Percentiles rank a stretch among this genome's conserved stretches.
These are phyloP conservation scores for Arthrobotrys iridis DNA, from an alignment of 2,329 filamentous ascomycete genomes.

Conservation along the genomic window DNA sequence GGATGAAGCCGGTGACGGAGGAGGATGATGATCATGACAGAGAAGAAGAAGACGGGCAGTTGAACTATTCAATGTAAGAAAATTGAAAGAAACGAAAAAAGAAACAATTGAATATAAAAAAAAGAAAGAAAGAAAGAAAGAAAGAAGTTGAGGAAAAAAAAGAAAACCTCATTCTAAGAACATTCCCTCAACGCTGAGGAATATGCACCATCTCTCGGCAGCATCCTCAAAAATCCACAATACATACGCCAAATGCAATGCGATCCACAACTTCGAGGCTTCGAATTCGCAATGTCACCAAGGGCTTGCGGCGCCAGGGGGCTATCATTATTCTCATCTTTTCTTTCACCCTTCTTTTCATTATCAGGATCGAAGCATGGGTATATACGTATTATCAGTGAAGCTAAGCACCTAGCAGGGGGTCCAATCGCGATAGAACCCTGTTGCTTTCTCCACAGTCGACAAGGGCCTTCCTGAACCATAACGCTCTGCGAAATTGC, in stretches of 20 bases:
- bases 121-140: not conserved
- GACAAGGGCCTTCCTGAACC: slow-evolving; percentile 50
- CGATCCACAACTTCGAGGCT: too few species aligned
- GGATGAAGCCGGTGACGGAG: not conserved
- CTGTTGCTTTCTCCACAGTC: slow-evolving; percentile 24
- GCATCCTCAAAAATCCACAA: slow-evolving; percentile 2
- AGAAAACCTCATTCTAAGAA: not conserved
- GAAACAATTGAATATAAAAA: not conserved
- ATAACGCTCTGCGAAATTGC: slow-evolving; percentile 48
- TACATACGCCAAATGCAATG: not conserved
- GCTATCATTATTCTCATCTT: not conserved
- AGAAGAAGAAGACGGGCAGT: not conserved
- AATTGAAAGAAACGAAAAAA: not conserved
- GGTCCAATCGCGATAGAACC: slow-evolving; percentile 4
- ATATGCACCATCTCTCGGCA: slow-evolving; percentile 21
- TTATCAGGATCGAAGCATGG: slow-evolving; percentile 7
- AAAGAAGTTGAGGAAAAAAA: slow-evolving; percentile 12
- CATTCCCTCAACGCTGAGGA: not conserved
- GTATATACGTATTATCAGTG: slow-evolving; percentile 21
- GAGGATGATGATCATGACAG: slow-evolving; percentile 1
- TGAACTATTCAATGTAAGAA: not conserved
- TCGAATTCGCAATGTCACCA: not conserved
- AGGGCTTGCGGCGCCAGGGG: not conserved
- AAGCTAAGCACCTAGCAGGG: too few species aligned
- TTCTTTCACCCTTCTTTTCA: not conserved